Conservation (phyloP, 371 early-diverging fungal genomes). For the Haplosporangium sp. region DNA sequence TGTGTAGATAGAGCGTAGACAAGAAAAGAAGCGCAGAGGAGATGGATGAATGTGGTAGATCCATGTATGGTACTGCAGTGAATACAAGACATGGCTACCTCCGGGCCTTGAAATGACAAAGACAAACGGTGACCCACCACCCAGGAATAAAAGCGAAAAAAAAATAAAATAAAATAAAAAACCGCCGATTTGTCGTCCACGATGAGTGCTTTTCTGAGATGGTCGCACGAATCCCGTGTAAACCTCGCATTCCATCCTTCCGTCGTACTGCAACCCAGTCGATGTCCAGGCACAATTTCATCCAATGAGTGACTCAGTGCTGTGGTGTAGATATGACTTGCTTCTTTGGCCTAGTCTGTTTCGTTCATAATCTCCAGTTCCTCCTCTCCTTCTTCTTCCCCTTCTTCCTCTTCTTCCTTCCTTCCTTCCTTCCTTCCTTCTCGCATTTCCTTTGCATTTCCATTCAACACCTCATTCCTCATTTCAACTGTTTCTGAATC, state of each 20-base stretch:
- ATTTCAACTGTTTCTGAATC: neutral
- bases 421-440: neutral
- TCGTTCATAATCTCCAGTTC: neutral
- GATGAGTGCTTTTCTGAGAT: neutral
- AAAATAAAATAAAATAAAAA: conserved; percentile 6
- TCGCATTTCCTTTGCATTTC: conserved; percentile 2
- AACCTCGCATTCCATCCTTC: too few relatives aligned
- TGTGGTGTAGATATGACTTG: neutral
- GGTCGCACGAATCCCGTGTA: too few relatives aligned
- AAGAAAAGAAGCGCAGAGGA: too few relatives aligned
- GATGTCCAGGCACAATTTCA: neutral
- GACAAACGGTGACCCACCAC: neutral
- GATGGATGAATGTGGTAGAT: too few relatives aligned
- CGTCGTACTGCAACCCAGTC: too few relatives aligned
- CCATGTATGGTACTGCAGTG: too few relatives aligned
- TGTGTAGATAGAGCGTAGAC: too few relatives aligned
- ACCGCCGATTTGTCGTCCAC: conserved; percentile 17
- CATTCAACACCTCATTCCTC: conserved; percentile 1
- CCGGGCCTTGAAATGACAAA: too few relatives aligned
- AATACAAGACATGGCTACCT: too few relatives aligned
- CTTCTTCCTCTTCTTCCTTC: neutral
- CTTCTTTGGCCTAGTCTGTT: neutral
- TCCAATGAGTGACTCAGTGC: neutral
- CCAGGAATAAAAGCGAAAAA: neutral
- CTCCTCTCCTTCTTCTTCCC: neutral